Percentiles rank a stretch among this genome's conserved stretches.
These are phyloP conservation scores for Tothia fuscella DNA, from an alignment of 2,329 filamentous ascomycete genomes.

Conservation along the genomic window DNA sequence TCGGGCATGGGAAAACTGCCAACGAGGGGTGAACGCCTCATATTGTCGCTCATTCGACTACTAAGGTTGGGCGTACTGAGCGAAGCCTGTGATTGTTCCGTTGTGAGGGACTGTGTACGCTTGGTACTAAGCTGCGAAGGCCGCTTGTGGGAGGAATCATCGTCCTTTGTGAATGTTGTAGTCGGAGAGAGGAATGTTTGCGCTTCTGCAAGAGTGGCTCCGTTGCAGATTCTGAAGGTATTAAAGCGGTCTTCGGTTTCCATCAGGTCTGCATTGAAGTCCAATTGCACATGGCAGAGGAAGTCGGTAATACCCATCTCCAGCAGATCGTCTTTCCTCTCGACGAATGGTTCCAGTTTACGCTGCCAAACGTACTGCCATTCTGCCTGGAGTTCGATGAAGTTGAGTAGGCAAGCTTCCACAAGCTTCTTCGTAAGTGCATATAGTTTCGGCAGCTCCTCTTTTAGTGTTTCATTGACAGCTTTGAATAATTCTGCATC, in stretches of 20 bases:
- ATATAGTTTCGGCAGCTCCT: slow-evolving; percentile 80
- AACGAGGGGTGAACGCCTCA: slow-evolving; percentile 3
- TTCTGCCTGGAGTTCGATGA: slow-evolving; percentile 69
- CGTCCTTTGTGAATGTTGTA: slow-evolving; percentile 29
- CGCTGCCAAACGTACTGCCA: slow-evolving; percentile 80
- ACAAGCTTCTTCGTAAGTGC: slow-evolving; percentile 70
- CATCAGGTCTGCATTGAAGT: slow-evolving; percentile 1
- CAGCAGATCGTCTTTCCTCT: slow-evolving; percentile 38
- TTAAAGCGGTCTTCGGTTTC: background rate
- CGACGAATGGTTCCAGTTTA: slow-evolving; percentile 66
- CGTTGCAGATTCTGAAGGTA: slow-evolving; percentile 7
- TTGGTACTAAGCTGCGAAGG: slow-evolving; percentile 27
- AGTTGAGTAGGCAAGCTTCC: slow-evolving; percentile 68
- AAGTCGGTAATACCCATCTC: slow-evolving; percentile 16
- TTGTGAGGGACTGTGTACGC: slow-evolving; percentile 30
- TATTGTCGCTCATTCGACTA: slow-evolving; percentile 1
- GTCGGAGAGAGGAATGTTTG: slow-evolving; percentile 46
- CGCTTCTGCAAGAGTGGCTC: slow-evolving; percentile 48
- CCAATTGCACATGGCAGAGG: background rate
- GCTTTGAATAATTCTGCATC: slow-evolving; percentile 81
- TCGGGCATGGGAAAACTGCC: slow-evolving; percentile 6
- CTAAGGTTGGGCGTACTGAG: slow-evolving; percentile 2
- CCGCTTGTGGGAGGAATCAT: slow-evolving; percentile 27
- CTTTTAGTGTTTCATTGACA: slow-evolving; percentile 84
- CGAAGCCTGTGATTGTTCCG: slow-evolving; percentile 19